These are phyloP conservation scores for Asterophora lycoperdoides DNA, from an alignment of 768 basidiomycete genomes.

Conservation along the genomic window DNA sequence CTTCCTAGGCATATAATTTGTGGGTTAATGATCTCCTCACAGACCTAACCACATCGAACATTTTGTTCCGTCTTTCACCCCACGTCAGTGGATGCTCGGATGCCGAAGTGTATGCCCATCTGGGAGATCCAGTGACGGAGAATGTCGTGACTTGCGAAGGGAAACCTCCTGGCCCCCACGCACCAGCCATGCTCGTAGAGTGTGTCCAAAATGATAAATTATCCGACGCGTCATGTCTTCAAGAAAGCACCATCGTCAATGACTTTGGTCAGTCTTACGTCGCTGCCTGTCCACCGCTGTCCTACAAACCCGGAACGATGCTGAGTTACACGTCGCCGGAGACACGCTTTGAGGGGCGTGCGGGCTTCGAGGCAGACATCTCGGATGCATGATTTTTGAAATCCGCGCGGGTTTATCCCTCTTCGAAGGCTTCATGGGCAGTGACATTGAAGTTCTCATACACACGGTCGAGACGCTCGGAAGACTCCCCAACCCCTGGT, in stretches of 20 bases:
- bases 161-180: conserved; percentile 21
- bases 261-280: conserved; percentile 38
- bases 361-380: conserved; percentile 29
- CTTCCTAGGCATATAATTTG: no score
- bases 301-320: conserved; percentile 29
- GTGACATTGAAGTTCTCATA: conserved; percentile 26
- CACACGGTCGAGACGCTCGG: conserved; percentile 35
- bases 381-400: conserved; percentile 40
- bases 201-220: conserved; percentile 20
- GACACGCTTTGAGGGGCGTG: conserved; percentile 27
- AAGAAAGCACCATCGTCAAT: conserved; percentile 28
- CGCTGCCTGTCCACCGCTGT: conserved; percentile 18
- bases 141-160: conserved; percentile 22
- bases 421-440: conserved; percentile 34
- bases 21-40: conserved; percentile 5
- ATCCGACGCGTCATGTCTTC: conserved; percentile 22
- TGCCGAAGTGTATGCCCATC: conserved; percentile 24
- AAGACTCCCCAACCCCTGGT: conserved; percentile 39
- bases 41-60: conserved; percentile 38
- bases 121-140: conserved; percentile 32
- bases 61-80: conserved; percentile 27
- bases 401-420: conserved; percentile 38
- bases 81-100: conserved; percentile 30
- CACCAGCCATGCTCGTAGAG: conserved; percentile 26
- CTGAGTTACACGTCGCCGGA: conserved; percentile 34